Conservation (phyloP, 345 rosid genomes). For the rapeseed (Brassica napus) region Da-Ae NC_063438.1:2746001-2746500, state of each 20-base stretch:
- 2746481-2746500: conserved; percentile 14
- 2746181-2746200: too few species aligned
- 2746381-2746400: background rate
- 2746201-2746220: too few species aligned
- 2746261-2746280: background rate
- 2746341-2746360: background rate
- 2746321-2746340: background rate
- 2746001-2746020: background rate
- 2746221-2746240: background rate
- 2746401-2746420: background rate
- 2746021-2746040: too few species aligned
- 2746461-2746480: background rate
- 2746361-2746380: too few species aligned
- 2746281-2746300: background rate
- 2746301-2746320: background rate
- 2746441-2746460: background rate
- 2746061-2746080: too few species aligned
- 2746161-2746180: too few species aligned
- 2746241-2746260: background rate
- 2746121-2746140: too few species aligned
- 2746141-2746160: too few species aligned
- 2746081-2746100: too few species aligned
- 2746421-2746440: background rate
- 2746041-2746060: too few species aligned
- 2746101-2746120: too few species aligned